Conservation (phyloP, 2,329 filamentous ascomycete genomes). For the Aspergillus sp. region DNA sequence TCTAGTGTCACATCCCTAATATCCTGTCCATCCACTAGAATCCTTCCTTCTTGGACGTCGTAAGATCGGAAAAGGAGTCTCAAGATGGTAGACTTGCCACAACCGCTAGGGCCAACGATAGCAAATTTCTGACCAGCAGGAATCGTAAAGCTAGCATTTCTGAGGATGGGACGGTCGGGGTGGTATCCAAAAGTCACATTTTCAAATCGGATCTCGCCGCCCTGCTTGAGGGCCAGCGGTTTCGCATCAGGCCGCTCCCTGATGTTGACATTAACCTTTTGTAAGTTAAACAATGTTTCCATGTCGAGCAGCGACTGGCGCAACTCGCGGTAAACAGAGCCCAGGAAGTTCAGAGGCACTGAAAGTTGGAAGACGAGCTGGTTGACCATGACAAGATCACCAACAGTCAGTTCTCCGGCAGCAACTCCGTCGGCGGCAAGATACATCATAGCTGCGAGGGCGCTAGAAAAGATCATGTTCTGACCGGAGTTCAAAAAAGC, state of each 20-base stretch:
- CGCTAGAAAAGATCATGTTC: conserved; percentile 94
- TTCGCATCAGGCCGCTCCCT: conserved; percentile 74
- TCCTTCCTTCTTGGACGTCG: conserved; percentile 79
- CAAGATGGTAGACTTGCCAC: conserved; percentile 92
- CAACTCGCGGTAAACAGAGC: conserved; percentile 95
- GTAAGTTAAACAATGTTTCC: conserved; percentile 96
- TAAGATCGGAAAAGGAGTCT: conserved; percentile 92
- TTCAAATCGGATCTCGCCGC: conserved; percentile 90
- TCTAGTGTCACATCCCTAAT: conserved; percentile 79
- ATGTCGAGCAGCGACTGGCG: conserved; percentile 94
- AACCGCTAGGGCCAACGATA: conserved; percentile 90
- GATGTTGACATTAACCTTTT: conserved; percentile 91
- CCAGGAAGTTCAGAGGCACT: conserved; percentile 93
- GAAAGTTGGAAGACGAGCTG: conserved; percentile 98
- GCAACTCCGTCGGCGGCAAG: conserved; percentile 88
- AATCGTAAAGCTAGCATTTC: conserved; percentile 81
- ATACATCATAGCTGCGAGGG: conserved; percentile 97
- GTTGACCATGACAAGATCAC: conserved; percentile 97
- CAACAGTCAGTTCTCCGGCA: conserved; percentile 77
- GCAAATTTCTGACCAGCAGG: conserved; percentile 95
- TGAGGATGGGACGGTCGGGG: conserved; percentile 80
- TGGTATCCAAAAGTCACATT: conserved; percentile 95
- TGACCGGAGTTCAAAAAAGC: conserved; percentile 93
- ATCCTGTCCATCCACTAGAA: conserved; percentile 91
- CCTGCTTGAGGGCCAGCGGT: conserved; percentile 68